Evolutionary conservation across 148 eudicot genomes (phyloP), one percentile per base, ranked within the genome.

Genomic region (Polygonum aviculare): DNA sequence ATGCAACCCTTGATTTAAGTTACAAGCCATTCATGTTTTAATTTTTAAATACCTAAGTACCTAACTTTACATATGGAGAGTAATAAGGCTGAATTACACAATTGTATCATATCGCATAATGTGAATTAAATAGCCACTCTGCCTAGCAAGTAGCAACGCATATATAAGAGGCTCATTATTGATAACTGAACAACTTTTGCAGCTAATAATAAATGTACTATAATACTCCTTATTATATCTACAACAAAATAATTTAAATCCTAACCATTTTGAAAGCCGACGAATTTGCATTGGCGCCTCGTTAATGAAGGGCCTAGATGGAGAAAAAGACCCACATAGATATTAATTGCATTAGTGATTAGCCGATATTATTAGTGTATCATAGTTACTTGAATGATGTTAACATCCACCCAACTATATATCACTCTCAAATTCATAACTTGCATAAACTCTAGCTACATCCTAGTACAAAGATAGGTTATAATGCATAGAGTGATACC

Each of bases 341-440:
- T 15, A 67, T 67, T 67, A 36, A 67, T 67, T 67, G 44, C 21
- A 3, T 35, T 36, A 26, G 31, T 26, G 31, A 26, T 26, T 26
- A 67, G 72, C 72, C 72, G 72, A 67, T 36, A 67, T 35, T 67
- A 67, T 67, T 67, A 67, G 72, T 67, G 44, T 36, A 26, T 31
- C 15, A 14, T 14, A 11, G 36, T 14, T 2, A 33, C 9, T 10
- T 4, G 71, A 44, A 14, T 35, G 72, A 67, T 67, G 44, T 67
- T 36, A 33, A 44, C 72, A 67, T 67, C 41, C 16, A 36, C 72
- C 72, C 6, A 67, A 62, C 69, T 3, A n/a, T n/a, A n/a, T n/a
- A 62, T 9, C 31, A 26, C 26, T n/a, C 55, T 4, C 60, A n/a
- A 48, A 10, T 12, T 48, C 3, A 10, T 48, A 10, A 48, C 0